phyloP scores from a whole-genome alignment of 306 rosid species.

The Luffa aegyptiaca region DNA sequence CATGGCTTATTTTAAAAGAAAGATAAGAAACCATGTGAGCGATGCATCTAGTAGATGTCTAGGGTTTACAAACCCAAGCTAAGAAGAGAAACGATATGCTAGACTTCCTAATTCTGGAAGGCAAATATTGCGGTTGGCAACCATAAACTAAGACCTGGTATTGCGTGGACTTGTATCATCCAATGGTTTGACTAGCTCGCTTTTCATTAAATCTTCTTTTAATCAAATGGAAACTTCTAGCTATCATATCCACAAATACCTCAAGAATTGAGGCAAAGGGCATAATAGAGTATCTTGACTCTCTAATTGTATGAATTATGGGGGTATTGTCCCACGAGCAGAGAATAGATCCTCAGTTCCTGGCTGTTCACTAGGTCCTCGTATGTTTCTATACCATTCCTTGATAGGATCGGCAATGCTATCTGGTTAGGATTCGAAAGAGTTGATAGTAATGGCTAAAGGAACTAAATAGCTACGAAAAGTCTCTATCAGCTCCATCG shows the following conservation, averaged over 20 bases:
- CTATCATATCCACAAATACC: constrained; percentile 2
- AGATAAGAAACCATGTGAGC: constrained; percentile 54
- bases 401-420: background rate
- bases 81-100: constrained; percentile 6
- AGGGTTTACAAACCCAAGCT: constrained; percentile 22
- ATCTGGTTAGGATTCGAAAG: background rate
- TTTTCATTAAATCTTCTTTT: constrained; percentile 25
- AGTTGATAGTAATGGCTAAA: background rate
- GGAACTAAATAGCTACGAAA: background rate
- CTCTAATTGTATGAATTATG: background rate
- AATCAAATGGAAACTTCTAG: constrained; percentile 8
- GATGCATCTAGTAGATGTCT: constrained; percentile 47
- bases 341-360: constrained; percentile 32
- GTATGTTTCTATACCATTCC: constrained; percentile 17
- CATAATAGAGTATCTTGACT: background rate
- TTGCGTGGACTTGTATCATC: constrained; percentile 42
- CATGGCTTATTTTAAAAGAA: constrained; percentile 22
- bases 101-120: constrained; percentile 47
- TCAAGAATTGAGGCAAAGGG: background rate
- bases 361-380: constrained; percentile 45
- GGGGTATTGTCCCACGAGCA: constrained; percentile 26
- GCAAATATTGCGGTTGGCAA: constrained; percentile 1
- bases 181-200: constrained; percentile 36
- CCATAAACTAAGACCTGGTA: constrained; percentile 10
- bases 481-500: background rate